A percentile compares a stretch with the other conserved stretches of the same genome.
Evolutionary conservation across 1,139 yeast genomes (phyloP).

Genomic region (Yamadazyma atlantica): DNA sequence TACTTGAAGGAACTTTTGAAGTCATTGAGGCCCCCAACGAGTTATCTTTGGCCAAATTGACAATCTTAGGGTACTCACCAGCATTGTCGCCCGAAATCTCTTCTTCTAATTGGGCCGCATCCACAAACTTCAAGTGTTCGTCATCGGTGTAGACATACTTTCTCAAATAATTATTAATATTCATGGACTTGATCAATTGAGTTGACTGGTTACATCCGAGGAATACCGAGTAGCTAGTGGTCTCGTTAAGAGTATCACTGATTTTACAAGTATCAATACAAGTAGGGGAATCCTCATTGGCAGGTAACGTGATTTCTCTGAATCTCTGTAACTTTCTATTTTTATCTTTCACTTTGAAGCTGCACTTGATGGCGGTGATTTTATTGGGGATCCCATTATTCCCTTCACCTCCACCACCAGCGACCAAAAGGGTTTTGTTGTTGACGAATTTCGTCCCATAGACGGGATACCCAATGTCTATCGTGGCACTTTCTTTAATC

Average conservation of each 20-base stretch:
- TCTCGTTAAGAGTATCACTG: conserved; percentile 19
- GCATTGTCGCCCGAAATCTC: conserved; percentile 27
- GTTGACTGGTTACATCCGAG: conserved; percentile 74
- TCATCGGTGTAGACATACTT: conserved; percentile 57
- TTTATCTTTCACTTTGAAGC: conserved; percentile 52
- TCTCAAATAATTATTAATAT: conserved; percentile 68
- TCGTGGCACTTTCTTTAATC: conserved; percentile 34
- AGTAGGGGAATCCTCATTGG: conserved; percentile 74
- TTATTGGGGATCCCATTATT: conserved; percentile 85
- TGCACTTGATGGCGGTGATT: conserved; percentile 65
- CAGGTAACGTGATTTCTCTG: conserved; percentile 61
- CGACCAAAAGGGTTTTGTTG: conserved; percentile 61
- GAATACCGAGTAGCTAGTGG: conserved; percentile 41
- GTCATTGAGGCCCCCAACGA: conserved; percentile 63
- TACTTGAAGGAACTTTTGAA: conserved; percentile 56
- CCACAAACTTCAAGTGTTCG: conserved; percentile 61
- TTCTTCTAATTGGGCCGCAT: conserved; percentile 54
- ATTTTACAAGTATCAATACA: conserved; percentile 47
- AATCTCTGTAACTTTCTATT: conserved; percentile 55
- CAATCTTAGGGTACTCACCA: conserved; percentile 60
- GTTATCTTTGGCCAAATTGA: conserved; percentile 53
- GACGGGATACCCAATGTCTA: conserved; percentile 76
- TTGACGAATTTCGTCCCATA: conserved; percentile 74
- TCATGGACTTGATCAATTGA: conserved; percentile 55
- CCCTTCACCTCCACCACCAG: conserved; percentile 97